These are phyloP conservation scores for Fusarium concolor DNA, from an alignment of 2,329 filamentous ascomycete genomes.

Conservation along the genomic window DNA sequence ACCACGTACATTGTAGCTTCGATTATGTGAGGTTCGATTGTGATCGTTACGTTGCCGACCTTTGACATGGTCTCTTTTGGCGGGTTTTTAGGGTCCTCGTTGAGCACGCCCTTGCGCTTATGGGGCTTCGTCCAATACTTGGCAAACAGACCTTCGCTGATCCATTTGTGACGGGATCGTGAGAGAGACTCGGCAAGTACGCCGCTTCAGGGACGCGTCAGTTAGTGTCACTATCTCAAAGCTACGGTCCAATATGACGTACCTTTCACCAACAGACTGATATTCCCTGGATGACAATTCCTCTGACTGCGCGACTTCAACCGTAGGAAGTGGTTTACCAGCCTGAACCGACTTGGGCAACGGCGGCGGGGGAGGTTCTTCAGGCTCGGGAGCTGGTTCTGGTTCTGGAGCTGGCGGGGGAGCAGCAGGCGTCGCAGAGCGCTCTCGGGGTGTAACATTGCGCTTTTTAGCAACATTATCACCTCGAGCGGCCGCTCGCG, in stretches of 20 bases:
- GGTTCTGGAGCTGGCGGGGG: conserved; percentile 49
- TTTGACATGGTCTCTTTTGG: conserved; percentile 78
- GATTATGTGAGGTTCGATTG: conserved; percentile 82
- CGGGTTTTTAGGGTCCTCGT: conserved; percentile 74
- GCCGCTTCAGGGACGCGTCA: conserved; percentile 63
- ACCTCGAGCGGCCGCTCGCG: conserved; percentile 69
- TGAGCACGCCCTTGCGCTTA: conserved; percentile 73
- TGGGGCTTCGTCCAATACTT: conserved; percentile 81
- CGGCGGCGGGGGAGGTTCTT: conserved; percentile 52
- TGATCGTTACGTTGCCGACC: conserved; percentile 78
- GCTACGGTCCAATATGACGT: conserved; percentile 27
- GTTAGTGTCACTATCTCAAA: conserved; percentile 30
- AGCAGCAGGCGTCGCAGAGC: conserved; percentile 60
- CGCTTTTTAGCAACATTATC: conserved; percentile 72
- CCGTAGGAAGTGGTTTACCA: conserved; percentile 76
- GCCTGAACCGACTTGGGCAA: conserved; percentile 73
- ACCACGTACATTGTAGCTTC: conserved; percentile 80
- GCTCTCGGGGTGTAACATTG: conserved; percentile 66
- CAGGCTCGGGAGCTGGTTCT: conserved; percentile 44
- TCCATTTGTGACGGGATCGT: conserved; percentile 79
- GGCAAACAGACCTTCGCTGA: conserved; percentile 77
- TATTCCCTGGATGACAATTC: conserved; percentile 74
- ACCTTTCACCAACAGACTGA: conserved; percentile 80
- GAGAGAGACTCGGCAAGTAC: conserved; percentile 79
- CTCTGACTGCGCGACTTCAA: conserved; percentile 73